A percentile compares a stretch with the other conserved stretches of the same genome.
Evolutionary conservation across 2,329 filamentous ascomycete genomes (phyloP).

Genomic region (Epichloe coenophiala): DNA sequence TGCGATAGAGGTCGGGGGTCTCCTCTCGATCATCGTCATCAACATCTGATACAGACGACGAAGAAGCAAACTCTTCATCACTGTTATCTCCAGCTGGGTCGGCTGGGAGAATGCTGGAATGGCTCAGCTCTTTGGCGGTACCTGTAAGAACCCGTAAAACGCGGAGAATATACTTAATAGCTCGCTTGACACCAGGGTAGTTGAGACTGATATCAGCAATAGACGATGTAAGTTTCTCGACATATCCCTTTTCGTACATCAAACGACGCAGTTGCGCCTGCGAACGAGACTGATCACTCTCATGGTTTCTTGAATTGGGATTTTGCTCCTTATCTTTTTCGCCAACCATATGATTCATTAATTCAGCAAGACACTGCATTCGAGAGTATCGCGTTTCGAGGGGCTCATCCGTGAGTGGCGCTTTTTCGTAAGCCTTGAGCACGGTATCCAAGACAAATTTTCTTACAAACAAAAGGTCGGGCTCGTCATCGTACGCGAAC

Average conservation of each 20-base stretch:
- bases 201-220: constrained; percentile 94
- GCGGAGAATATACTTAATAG: constrained; percentile 89
- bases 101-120: constrained; percentile 60
- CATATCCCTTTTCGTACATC: constrained; percentile 98
- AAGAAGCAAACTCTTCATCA: constrained; percentile 78
- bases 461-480: constrained; percentile 80
- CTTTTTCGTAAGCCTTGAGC: constrained; percentile 82
- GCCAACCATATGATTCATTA: constrained; percentile 86
- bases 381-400: constrained; percentile 78
- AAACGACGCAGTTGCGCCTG: constrained; percentile 78
- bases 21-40: constrained; percentile 73
- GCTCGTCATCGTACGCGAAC: constrained; percentile 61
- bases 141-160: constrained; percentile 79
- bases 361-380: constrained; percentile 74
- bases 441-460: constrained; percentile 92
- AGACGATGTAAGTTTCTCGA: constrained; percentile 75
- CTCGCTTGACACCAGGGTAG: constrained; percentile 82
- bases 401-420: constrained; percentile 62
- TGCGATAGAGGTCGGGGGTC: constrained; percentile 96
- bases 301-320: constrained; percentile 25
- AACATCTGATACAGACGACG: constrained; percentile 78
- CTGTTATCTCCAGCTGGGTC: constrained; percentile 52
- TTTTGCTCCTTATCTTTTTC: constrained; percentile 55
- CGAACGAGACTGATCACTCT: constrained; percentile 37
- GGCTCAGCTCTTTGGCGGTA: constrained; percentile 75